Percentiles rank a stretch among this genome's conserved stretches.
Conservation (phyloP, 768 basidiomycete genomes). For the Pholiota molesta region DNA sequence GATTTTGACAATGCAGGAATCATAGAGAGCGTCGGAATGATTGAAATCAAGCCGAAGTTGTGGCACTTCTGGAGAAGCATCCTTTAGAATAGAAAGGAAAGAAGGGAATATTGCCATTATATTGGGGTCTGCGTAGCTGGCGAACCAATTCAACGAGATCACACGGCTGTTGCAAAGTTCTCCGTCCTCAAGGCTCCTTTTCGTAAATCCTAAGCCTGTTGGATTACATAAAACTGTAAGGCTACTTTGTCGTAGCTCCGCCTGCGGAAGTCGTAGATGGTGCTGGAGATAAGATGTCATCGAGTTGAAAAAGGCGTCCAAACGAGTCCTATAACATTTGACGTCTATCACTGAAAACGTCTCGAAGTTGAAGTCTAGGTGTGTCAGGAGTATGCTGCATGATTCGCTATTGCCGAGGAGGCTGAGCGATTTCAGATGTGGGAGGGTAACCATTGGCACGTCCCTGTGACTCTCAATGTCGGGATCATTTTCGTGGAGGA, state of each 20-base stretch:
- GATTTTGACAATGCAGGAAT: neutral
- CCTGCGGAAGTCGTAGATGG: neutral
- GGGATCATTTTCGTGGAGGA: neutral
- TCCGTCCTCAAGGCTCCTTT: neutral
- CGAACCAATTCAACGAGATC: slow-evolving; percentile 4
- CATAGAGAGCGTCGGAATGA: neutral
- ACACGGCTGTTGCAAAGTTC: neutral
- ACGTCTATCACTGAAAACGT: neutral
- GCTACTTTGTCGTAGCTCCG: neutral
- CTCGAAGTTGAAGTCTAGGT: slow-evolving; percentile 1
- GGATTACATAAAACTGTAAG: neutral
- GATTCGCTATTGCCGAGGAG: neutral
- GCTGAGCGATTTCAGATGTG: slow-evolving; percentile 1
- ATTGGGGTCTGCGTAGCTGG: slow-evolving; percentile 3
- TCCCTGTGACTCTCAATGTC: too few species aligned
- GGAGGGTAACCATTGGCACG: neutral
- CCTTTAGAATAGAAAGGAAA: slow-evolving; percentile 2
- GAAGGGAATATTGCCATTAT: slow-evolving; percentile 5
- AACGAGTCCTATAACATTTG: neutral
- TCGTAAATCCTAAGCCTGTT: slow-evolving; percentile 3
- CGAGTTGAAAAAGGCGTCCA: neutral
- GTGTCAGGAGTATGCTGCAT: neutral
- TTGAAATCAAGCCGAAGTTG: slow-evolving; percentile 7
- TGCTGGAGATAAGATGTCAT: neutral
- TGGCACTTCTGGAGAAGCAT: neutral